These are phyloP conservation scores for Candida caryicola DNA, from an alignment of 805 yeast genomes.

Conservation along the genomic window DNA sequence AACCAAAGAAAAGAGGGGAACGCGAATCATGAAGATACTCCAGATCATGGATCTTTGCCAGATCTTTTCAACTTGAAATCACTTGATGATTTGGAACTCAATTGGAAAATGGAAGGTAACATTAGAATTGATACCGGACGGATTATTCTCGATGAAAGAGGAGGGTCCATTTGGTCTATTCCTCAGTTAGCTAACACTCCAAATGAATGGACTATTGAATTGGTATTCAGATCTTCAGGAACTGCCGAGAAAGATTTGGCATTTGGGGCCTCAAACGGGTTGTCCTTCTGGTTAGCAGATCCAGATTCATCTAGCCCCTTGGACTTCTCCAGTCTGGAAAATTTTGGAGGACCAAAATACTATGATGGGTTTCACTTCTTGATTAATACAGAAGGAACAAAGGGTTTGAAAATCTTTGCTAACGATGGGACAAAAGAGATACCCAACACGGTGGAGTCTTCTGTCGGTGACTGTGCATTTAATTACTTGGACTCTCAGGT, in stretches of 20 bases:
- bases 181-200: slow-evolving; percentile 20
- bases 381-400: slow-evolving; percentile 49
- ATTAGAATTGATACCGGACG: slow-evolving; percentile 51
- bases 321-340: slow-evolving; percentile 22
- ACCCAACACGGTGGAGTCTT: slow-evolving; percentile 26
- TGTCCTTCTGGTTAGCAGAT: slow-evolving; percentile 56
- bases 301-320: slow-evolving; percentile 14
- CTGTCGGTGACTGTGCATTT: slow-evolving; percentile 57
- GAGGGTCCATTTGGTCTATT: slow-evolving; percentile 49
- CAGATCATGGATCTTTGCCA: slow-evolving; percentile 32
- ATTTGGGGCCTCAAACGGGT: slow-evolving; percentile 45
- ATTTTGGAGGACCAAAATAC: slow-evolving; percentile 52
- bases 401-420: slow-evolving; percentile 55
- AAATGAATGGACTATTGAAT: slow-evolving; percentile 55
- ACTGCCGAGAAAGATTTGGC: slow-evolving; percentile 21
- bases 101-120: slow-evolving; percentile 27
- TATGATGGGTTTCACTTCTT: slow-evolving; percentile 66
- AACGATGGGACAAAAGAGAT: slow-evolving; percentile 53
- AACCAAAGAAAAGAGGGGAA: neutral
- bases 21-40: slow-evolving; percentile 13
- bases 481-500: slow-evolving; percentile 65
- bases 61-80: slow-evolving; percentile 26
- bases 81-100: slow-evolving; percentile 21
- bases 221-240: slow-evolving; percentile 62
- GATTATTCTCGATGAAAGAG: slow-evolving; percentile 29